Percentiles rank a stretch among this genome's conserved stretches.
Evolutionary conservation across 352 stramenopile species (phyloP).

Genomic region (Phytophthora niederhauseri): DNA sequence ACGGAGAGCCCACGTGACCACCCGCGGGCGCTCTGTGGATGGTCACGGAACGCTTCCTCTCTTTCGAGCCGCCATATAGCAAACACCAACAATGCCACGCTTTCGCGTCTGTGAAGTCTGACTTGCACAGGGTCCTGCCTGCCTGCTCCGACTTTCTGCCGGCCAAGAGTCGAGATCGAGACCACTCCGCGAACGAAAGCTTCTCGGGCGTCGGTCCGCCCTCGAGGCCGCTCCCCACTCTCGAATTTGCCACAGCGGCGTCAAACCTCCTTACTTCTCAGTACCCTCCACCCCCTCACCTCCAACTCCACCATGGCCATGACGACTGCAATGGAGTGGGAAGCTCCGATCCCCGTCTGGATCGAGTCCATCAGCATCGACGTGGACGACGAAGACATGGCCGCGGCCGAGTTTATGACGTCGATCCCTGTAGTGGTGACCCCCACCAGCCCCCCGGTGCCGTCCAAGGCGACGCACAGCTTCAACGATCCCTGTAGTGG

Average conservation of each 20-base stretch:
- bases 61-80: not conserved
- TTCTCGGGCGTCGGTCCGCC: not conserved
- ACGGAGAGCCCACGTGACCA: conserved; percentile 1
- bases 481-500: conserved; percentile 7
- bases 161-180: not conserved
- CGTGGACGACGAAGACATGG: conserved; percentile 31
- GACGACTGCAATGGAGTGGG: conserved; percentile 24
- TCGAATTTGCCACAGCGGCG: conserved; percentile 2
- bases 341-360: conserved; percentile 31
- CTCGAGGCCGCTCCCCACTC: not conserved
- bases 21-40: not conserved
- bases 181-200: not conserved
- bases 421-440: conserved; percentile 10
- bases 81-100: not conserved
- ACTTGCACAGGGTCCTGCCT: not conserved
- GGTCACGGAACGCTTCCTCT: conserved; percentile 4
- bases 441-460: not conserved
- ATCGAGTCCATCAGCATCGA: conserved; percentile 38
- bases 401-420: conserved; percentile 7
- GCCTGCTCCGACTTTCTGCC: not conserved
- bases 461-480: conserved; percentile 9
- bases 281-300: conserved; percentile 1
- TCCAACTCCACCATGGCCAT: conserved; percentile 6
- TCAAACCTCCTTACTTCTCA: conserved; percentile 13
- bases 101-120: not conserved